Base-by-base conservation (phyloP, 2,329 filamentous ascomycete species). In the Aspergillus intermedius region DNA sequence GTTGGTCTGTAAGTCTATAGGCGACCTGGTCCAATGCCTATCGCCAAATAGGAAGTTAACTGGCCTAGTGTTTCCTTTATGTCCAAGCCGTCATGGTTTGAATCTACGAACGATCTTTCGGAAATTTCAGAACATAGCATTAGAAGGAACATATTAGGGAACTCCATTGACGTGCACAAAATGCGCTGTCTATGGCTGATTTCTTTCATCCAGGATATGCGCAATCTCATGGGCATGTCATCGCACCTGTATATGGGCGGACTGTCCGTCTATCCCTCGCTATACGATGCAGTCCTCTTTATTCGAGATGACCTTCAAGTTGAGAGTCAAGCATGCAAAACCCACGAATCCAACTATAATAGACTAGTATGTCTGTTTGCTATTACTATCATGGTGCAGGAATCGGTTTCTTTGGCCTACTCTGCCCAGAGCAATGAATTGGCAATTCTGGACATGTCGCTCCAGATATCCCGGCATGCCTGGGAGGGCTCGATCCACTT, bases 171-270 rank as follows among this genome's bases (percentile, higher is more conserved):
- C 17, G 9, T 61, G 13, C 59, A 61, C 7, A 59, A 58, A 19
- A 48, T 63, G 34, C 58, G 60, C 44, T 62, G 59, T 41, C 50
- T 63, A 30, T 63, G 60, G 60, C 46, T 63, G 21, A 58, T 63
- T 43, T 63, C 60, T 22, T 63, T 63, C 17, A 57, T 62, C 7
- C 60, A 63, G 45, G 60, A 63, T 43, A 60, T 62, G 58, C 49
- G 60, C 23, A 61, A 54, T 1, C 54, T 63, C n/a, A 61, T 60
- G 56, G 54, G 57, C 19, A 54, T 52, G 9, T 17, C 37, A 19
- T 19, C 37, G 5, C 37, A 40, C 10, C 48, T 55, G 12, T 60
- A 49, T 42, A 49, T 35, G 3, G 30, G 19, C 21, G 56, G 50
- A 0, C 51, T 61, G 6, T 51, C 48, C 2, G 15, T 45, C 1